Base-by-base conservation (phyloP, 345 rosid genomes). In the Camelina sativa region DNA sequence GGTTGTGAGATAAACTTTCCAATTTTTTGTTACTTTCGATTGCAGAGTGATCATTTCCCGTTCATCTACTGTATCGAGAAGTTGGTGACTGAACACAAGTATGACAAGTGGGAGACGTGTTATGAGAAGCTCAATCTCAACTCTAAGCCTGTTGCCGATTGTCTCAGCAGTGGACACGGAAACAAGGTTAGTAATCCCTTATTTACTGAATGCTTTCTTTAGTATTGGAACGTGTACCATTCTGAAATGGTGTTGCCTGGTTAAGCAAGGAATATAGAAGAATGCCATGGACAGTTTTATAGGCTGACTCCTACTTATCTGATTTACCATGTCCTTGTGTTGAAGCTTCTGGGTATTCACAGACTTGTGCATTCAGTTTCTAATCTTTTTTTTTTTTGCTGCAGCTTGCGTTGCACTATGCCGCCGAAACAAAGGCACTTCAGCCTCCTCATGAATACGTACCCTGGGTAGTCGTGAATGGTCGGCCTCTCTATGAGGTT, bases 391-490 rank as follows among this genome's bases (percentile, higher is more conserved):
- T 16, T 46, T 62, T 16, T 50, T 62, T 71, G 66, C 19, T 81
- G 84, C 91, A 91, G 98, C 96, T 94, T 76, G 92, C 87, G 70
- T 71, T 94, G 65, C 56, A 82, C 76, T 91, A 88, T 79, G 98
- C 90, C 12, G 88, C 86, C 12, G 98, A 94, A 81, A 94, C 98
- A 5, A 76, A 72, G 77, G 85, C 88, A 32, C 96, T 91, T 54
- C 74, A 87, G 74, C 98, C 98, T 50, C 92, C 98, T 67, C 98
- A 94, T 78, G 34, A 68, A 37, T 94, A 90, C 52, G 98, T 94
- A 62, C 97, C 98, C 3, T 94, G 98, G 97, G 98, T 91, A 2
- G 95, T 89, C 37, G 98, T 94, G 64, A 80, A 94, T 82, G 97
- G 96, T 37, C 86, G 85, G 77, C 98, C 98, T 34, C 96, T 94